These are phyloP conservation scores for Hsuehochloa calcarea DNA, from an alignment of 176 grass and related monocot species.

Conservation along the genomic window DNA sequence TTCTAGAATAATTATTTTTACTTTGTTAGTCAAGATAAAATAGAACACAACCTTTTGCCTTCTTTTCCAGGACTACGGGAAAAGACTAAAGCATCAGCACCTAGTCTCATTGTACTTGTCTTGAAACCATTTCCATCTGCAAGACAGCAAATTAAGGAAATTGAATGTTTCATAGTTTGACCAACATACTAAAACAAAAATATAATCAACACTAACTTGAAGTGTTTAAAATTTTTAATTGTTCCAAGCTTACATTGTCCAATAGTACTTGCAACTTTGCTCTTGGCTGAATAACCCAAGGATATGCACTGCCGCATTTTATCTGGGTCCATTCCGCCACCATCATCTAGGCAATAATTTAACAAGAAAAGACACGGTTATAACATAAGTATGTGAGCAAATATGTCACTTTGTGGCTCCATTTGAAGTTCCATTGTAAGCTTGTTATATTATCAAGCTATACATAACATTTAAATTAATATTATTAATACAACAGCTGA, in stretches of 20 bases:
- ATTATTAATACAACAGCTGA: conserved; percentile 3
- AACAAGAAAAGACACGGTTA: conserved; percentile 1
- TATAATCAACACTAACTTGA: not conserved
- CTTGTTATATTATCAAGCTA: not conserved
- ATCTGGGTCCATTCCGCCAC: conserved; percentile 90
- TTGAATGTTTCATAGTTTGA: conserved; percentile 27
- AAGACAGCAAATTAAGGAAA: conserved; percentile 31
- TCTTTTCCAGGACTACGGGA: conserved; percentile 67
- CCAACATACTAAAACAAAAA: not conserved
- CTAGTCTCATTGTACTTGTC: conserved; percentile 98
- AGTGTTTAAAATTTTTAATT: conserved; percentile 16
- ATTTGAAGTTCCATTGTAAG: not conserved
- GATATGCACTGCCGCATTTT: conserved; percentile 99
- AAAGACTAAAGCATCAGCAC: conserved; percentile 93
- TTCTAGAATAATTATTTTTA: conserved; percentile 25
- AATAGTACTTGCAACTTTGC: conserved; percentile 81
- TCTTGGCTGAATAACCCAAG: conserved; percentile 91
- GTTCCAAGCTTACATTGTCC: conserved; percentile 79
- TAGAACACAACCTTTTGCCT: conserved; percentile 65
- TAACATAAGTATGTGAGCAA: conserved; percentile 2
- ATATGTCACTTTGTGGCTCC: not conserved
- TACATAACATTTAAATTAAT: conserved; percentile 5
- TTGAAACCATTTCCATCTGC: conserved; percentile 99
- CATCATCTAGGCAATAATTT: conserved; percentile 60
- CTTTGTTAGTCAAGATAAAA: conserved; percentile 1